Evolutionary conservation across 768 basidiomycete genomes (phyloP), one percentile per base, ranked within the genome.

Genomic region (Lactarius indigo): DNA sequence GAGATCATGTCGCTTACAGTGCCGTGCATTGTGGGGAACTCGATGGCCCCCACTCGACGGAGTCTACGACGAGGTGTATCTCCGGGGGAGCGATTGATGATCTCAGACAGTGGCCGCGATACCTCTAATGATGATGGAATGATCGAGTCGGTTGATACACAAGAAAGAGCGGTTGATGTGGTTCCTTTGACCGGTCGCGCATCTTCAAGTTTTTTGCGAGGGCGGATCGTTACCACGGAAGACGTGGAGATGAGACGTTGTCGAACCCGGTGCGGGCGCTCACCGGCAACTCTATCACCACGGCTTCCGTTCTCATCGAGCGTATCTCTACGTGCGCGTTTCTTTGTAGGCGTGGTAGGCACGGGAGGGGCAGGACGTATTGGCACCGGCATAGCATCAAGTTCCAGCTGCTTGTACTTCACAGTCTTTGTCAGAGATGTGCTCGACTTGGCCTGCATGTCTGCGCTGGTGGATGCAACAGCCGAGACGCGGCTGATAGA

Each of bases 221-320:
- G 26, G 12, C 70, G 68, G 20, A 71, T 66, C n/a, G 70, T 71
- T 42, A 59, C 70, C 56, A 67, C 64, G 52, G 70, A 71, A 28
- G 68, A 65, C 28, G 62, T 67, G 59, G 70, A 71, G 56, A 47
- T 63, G 59, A 71, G 65, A 50, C 70, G 62, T 59, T 66, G 70
- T 17, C 70, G 64, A 17, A 71, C 68, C 20, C 70, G 69, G 9
- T 65, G 65, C 15, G 59, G 35, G 54, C 56, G 62, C 69, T 59
- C 59, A 39, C 37, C 15, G 37, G 37, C 4, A 58, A n/a, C 47
- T 26, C 58, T 57, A 64, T 56, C 62, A 59, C 69, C 64, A 61
- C 59, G 39, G 58, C 44, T 47, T 17, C 39, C 39, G 56, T 71
- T 71, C 57, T 71, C 70, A 37, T 71, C 68, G 26, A 63, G 56